These are phyloP conservation scores for Sphaceloma murrayae DNA, from an alignment of 2,329 filamentous ascomycete species.

Conservation along the genomic window DNA sequence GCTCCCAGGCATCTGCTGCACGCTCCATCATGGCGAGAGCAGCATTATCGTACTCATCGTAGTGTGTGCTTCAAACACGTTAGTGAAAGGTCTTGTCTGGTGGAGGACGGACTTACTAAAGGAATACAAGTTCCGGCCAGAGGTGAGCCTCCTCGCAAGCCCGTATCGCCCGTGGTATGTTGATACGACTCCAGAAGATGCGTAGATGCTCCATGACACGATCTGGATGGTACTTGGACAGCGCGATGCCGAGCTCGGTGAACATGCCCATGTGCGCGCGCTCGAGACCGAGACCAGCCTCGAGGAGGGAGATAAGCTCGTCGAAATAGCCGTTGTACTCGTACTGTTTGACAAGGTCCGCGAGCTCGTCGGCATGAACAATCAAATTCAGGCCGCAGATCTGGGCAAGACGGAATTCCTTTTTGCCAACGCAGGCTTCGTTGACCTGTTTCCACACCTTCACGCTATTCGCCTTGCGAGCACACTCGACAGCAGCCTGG, in stretches of 20 bases:
- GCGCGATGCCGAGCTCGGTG: conserved; percentile 80
- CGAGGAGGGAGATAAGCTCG: conserved; percentile 86
- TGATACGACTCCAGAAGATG: conserved; percentile 96
- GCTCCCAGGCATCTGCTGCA: conserved; percentile 95
- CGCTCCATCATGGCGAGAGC: conserved; percentile 97
- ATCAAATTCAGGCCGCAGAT: conserved; percentile 98
- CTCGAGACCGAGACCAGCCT: conserved; percentile 69
- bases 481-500: conserved; percentile 93
- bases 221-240: conserved; percentile 91
- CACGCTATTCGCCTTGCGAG: conserved; percentile 96
- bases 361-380: conserved; percentile 89
- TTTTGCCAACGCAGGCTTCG: conserved; percentile 90
- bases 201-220: conserved; percentile 97
- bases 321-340: conserved; percentile 97
- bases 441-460: conserved; percentile 99
- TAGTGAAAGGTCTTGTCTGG: not conserved
- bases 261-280: conserved; percentile 94
- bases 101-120: conserved; percentile 46
- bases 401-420: conserved; percentile 96
- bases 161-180: conserved; percentile 92
- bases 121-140: conserved; percentile 96
- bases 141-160: conserved; percentile 90
- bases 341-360: conserved; percentile 90
- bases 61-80: conserved; percentile 58
- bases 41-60: conserved; percentile 96